Percentiles rank a stretch among this genome's conserved stretches.
Conservation (phyloP, 2,329 filamentous ascomycete species). For the Beauveria australis region DNA sequence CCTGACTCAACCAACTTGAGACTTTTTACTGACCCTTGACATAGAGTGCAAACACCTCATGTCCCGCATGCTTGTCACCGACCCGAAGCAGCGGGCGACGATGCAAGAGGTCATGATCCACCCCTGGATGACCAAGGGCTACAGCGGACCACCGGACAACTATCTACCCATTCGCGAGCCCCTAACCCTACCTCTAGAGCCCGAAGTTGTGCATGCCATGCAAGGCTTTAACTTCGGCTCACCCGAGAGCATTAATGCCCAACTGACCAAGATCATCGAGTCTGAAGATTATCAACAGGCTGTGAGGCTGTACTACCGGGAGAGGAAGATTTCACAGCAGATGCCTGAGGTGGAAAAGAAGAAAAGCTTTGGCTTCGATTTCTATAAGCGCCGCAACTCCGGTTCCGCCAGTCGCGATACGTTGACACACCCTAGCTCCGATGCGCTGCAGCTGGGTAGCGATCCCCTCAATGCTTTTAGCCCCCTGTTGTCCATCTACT, state of each 20-base stretch:
- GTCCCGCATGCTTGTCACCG: slow-evolving; percentile 90
- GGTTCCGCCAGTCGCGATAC: slow-evolving; percentile 75
- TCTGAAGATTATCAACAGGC: slow-evolving; percentile 91
- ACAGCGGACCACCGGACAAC: slow-evolving; percentile 78
- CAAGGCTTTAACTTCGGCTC: slow-evolving; percentile 96
- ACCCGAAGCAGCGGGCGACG: slow-evolving; percentile 77
- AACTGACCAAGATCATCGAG: slow-evolving; percentile 78
- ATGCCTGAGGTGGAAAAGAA: slow-evolving; percentile 68
- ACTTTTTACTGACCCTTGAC: slow-evolving; percentile 3
- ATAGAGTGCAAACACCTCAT: slow-evolving; percentile 90
- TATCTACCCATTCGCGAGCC: slow-evolving; percentile 78
- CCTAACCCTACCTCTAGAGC: slow-evolving; percentile 74
- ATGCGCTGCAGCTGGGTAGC: slow-evolving; percentile 71
- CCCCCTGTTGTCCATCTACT: slow-evolving; percentile 88
- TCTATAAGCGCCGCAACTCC: slow-evolving; percentile 92
- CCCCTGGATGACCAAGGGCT: slow-evolving; percentile 93
- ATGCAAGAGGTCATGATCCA: slow-evolving; percentile 90
- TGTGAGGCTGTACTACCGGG: slow-evolving; percentile 61
- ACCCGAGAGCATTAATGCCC: slow-evolving; percentile 70
- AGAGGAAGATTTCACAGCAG: slow-evolving; percentile 50
- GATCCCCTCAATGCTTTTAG: slow-evolving; percentile 92
- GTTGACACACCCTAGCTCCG: slow-evolving; percentile 71
- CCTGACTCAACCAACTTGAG: background rate
- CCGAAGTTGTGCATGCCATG: slow-evolving; percentile 83
- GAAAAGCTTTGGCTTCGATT: slow-evolving; percentile 83